Evolutionary conservation across 78 protist species (phyloP).

Genomic region (Anaeramoeba flamelloides): DNA sequence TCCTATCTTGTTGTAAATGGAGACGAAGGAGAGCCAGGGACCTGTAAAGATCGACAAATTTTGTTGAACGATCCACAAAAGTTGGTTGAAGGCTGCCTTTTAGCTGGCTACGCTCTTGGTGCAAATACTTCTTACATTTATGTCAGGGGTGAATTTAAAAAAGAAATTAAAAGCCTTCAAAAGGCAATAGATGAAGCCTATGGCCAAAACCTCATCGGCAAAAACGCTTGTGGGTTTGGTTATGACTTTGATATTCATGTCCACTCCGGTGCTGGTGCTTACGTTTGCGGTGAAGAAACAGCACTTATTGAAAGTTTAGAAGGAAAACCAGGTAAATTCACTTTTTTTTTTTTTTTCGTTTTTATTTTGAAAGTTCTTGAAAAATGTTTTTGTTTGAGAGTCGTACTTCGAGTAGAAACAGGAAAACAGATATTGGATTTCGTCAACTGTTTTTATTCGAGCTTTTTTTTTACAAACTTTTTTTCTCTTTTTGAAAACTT

Average conservation of each 20-base stretch:
- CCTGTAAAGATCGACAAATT: constrained; percentile 97
- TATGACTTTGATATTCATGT: constrained; percentile 75
- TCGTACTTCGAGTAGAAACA: too few species aligned
- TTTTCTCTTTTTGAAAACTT: too few species aligned
- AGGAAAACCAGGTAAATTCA: too few species aligned
- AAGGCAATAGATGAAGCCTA: constrained; percentile 45
- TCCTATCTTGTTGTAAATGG: constrained; percentile 94
- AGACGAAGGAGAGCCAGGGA: constrained; percentile 98
- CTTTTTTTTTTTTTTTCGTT: too few species aligned
- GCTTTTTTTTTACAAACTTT: too few species aligned
- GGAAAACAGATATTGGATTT: too few species aligned
- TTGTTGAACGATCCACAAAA: constrained; percentile 96
- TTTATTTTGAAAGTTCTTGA: too few species aligned
- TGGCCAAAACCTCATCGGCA: constrained; percentile 60
- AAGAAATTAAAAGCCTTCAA: constrained; percentile 18
- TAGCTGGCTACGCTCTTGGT: constrained; percentile 87
- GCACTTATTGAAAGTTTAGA: constrained; percentile 86
- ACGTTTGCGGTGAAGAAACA: constrained; percentile 99
- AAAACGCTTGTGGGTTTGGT: constrained; percentile 80
- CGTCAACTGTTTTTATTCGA: too few species aligned
- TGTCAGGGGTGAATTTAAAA: constrained; percentile 82
- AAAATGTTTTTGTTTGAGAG: too few species aligned
- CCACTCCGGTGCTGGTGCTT: constrained; percentile 91
- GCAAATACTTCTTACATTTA: constrained; percentile 91
- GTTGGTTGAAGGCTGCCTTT: constrained; percentile 84